Percentiles rank a stretch among this genome's conserved stretches.
These are phyloP conservation scores for Stenogyne calaminthoides DNA, from an alignment of 305 asterid species.

Conservation along the genomic window DNA sequence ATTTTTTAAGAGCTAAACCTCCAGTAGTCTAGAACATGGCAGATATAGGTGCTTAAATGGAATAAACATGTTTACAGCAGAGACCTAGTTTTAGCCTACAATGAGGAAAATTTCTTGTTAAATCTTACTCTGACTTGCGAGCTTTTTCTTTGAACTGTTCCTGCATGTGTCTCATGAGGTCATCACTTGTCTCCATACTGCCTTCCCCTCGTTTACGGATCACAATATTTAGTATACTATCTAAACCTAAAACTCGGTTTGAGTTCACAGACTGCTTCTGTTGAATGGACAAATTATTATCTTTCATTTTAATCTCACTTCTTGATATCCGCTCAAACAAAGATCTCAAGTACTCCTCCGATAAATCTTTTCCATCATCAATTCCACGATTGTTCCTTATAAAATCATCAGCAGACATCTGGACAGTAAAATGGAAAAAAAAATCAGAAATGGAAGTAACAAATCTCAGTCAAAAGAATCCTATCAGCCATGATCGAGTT, in stretches of 20 bases:
- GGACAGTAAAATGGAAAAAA: conserved; percentile 27
- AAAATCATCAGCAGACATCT: conserved; percentile 99
- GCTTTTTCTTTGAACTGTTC: conserved; percentile 99
- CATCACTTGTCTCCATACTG: conserved; percentile 88
- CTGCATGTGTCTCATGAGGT: conserved; percentile 98
- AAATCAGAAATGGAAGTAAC: conserved; percentile 28
- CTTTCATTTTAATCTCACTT: conserved; percentile 98
- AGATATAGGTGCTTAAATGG: conserved; percentile 18
- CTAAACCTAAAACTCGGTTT: conserved; percentile 81
- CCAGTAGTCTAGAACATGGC: conserved; percentile 10
- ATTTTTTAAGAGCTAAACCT: conserved; percentile 13
- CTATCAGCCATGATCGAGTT: conserved; percentile 21
- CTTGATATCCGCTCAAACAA: conserved; percentile 86
- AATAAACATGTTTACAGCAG: conserved; percentile 27
- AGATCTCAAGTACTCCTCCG: conserved; percentile 94
- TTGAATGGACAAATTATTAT: conserved; percentile 82
- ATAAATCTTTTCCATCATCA: conserved; percentile 97
- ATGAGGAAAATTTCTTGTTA: conserved; percentile 30
- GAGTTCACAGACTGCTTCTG: conserved; percentile 88
- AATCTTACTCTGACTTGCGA: conserved; percentile 97
- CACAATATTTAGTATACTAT: conserved; percentile 90
- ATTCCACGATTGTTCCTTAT: conserved; percentile 96
- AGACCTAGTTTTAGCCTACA: conserved; percentile 19
- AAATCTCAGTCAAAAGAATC: conserved; percentile 12
- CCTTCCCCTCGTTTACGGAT: conserved; percentile 85